A percentile compares a stretch with the other conserved stretches of the same genome.
phyloP scores from a whole-genome alignment of 257 asterid species.

The Anisodus tanguticus region DNA sequence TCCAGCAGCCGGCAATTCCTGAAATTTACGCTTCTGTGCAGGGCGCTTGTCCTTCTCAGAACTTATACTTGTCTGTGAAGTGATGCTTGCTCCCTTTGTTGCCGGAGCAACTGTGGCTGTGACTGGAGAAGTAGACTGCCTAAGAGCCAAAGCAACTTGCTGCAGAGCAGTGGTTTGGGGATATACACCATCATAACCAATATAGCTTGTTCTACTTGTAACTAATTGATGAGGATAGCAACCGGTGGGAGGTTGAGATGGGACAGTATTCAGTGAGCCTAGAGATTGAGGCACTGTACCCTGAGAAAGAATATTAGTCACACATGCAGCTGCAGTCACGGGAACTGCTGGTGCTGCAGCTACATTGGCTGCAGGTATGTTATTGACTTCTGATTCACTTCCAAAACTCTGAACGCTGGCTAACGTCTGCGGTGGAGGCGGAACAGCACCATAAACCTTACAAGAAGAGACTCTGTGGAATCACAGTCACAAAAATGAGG shows the following conservation, averaged over 20 bases:
- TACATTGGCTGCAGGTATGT: slow-evolving; percentile 44
- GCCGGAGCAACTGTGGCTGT: slow-evolving; percentile 64
- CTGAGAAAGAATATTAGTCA: slow-evolving; percentile 46
- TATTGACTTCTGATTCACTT: slow-evolving; percentile 48
- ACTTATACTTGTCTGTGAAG: slow-evolving; percentile 43
- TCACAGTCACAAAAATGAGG: slow-evolving; percentile 35
- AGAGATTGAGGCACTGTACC: slow-evolving; percentile 47
- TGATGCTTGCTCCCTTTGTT: slow-evolving; percentile 46
- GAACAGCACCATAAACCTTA: slow-evolving; percentile 97
- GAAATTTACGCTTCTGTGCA: slow-evolving; percentile 81
- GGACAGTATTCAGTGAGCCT: slow-evolving; percentile 49
- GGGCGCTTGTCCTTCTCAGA: slow-evolving; percentile 59
- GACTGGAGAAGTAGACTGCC: slow-evolving; percentile 70
- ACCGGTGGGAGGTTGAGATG: slow-evolving; percentile 50
- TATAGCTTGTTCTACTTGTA: slow-evolving; percentile 73
- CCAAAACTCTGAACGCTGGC: slow-evolving; percentile 58
- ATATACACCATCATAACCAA: slow-evolving; percentile 92
- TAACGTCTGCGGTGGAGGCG: slow-evolving; percentile 87
- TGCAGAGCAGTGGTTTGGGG: slow-evolving; percentile 93
- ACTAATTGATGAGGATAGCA: slow-evolving; percentile 54
- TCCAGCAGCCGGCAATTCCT: slow-evolving; percentile 71
- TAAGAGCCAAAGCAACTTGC: slow-evolving; percentile 89
- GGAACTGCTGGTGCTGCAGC: slow-evolving; percentile 39
- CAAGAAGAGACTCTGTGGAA: slow-evolving; percentile 75
- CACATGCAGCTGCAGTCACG: slow-evolving; percentile 34